These are phyloP conservation scores for Trametes meyenii DNA, from an alignment of 768 basidiomycete species.

Conservation along the genomic window DNA sequence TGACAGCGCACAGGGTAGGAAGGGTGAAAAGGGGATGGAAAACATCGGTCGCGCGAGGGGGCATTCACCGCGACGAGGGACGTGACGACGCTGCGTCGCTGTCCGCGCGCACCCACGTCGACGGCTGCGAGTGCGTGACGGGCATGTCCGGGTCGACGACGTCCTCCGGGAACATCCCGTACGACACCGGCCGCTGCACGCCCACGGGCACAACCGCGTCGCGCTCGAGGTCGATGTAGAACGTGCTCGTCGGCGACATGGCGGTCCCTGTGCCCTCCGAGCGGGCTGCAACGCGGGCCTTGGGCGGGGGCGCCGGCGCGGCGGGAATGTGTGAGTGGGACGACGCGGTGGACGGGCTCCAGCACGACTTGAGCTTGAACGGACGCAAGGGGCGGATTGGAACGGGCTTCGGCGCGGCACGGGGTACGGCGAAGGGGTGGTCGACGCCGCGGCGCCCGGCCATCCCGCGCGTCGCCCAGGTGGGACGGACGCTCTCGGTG, in stretches of 20 bases:
- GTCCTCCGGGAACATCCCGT: slow-evolving; percentile 31
- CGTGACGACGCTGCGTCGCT: slow-evolving; percentile 1
- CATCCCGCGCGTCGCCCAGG: slow-evolving; percentile 50
- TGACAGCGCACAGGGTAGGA: background rate
- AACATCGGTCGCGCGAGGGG: background rate
- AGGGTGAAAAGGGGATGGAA: background rate
- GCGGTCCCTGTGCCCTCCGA: slow-evolving; percentile 28
- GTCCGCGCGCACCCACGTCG: slow-evolving; percentile 40
- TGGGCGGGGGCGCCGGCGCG: slow-evolving; percentile 22
- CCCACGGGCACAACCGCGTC: slow-evolving; percentile 20
- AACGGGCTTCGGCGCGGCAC: slow-evolving; percentile 28
- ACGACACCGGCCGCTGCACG: slow-evolving; percentile 23
- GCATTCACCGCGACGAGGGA: slow-evolving; percentile 3
- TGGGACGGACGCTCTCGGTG: slow-evolving; percentile 40
- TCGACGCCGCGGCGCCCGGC: slow-evolving; percentile 59
- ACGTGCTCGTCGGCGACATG: slow-evolving; percentile 24
- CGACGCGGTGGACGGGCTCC: slow-evolving; percentile 31
- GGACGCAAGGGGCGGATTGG: slow-evolving; percentile 22
- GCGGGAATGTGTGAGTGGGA: slow-evolving; percentile 8
- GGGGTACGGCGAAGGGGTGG: slow-evolving; percentile 45
- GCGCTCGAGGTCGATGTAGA: slow-evolving; percentile 25
- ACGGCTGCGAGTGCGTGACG: slow-evolving; percentile 53
- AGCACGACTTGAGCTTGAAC: slow-evolving; percentile 37
- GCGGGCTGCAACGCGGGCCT: slow-evolving; percentile 13
- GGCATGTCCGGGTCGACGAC: slow-evolving; percentile 55